A percentile compares a stretch with the other conserved stretches of the same genome.
phyloP scores from a whole-genome alignment of 495 filamentous ascomycete species.

The Hypoxylon trugodes region DNA sequence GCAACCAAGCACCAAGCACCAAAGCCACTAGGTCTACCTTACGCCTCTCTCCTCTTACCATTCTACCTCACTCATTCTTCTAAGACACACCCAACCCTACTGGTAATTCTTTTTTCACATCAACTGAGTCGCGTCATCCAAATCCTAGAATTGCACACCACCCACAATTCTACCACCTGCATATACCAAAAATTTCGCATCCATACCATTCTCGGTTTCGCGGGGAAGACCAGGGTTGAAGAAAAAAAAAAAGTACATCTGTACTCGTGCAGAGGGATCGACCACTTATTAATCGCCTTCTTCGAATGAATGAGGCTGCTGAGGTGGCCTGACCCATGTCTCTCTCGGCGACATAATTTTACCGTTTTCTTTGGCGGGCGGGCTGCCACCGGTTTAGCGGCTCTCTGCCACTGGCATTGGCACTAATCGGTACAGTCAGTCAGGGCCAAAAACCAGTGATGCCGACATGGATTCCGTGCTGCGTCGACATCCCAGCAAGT shows the following conservation, averaged over 20 bases:
- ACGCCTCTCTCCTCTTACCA: too few relatives aligned
- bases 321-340: conserved; percentile 47
- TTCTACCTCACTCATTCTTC: too few relatives aligned
- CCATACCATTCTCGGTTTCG: conserved; percentile 23
- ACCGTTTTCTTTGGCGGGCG: conserved; percentile 27
- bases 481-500: conserved; percentile 34
- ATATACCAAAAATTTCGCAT: conserved; percentile 1
- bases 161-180: neutral
- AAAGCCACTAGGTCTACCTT: neutral
- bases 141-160: neutral
- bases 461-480: conserved; percentile 39
- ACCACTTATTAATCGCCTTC: conserved; percentile 23
- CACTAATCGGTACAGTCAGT: conserved; percentile 20
- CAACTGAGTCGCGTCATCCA: conserved; percentile 3
- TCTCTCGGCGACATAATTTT: conserved; percentile 43
- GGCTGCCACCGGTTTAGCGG: conserved; percentile 25
- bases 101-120: neutral
- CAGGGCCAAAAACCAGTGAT: conserved; percentile 41
- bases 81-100: too few relatives aligned
- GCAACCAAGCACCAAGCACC: neutral
- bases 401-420: conserved; percentile 22
- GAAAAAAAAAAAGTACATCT: conserved; percentile 9
- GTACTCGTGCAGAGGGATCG: conserved; percentile 21
- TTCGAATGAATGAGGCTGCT: conserved; percentile 40
- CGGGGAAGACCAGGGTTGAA: conserved; percentile 30